These are phyloP conservation scores for Aegilops umbellulata DNA, from an alignment of 176 grass and related monocot genomes.

Conservation along the genomic window DNA sequence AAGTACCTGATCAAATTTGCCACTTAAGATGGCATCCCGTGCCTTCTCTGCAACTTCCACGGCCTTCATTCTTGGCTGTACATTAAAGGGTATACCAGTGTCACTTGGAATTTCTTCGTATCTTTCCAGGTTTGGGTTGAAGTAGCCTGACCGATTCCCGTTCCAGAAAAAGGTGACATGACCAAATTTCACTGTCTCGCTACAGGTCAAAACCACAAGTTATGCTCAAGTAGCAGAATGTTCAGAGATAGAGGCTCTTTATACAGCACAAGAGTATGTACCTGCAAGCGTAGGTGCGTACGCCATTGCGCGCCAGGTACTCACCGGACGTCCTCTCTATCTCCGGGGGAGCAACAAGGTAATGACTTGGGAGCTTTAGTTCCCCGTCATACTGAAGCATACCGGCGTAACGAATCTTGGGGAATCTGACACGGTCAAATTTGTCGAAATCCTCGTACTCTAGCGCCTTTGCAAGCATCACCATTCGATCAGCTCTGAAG, in stretches of 20 bases:
- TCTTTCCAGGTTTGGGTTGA: slow-evolving; percentile 62
- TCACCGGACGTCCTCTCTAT: slow-evolving; percentile 86
- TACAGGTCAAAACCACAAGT: slow-evolving; percentile 22
- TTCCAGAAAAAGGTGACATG: slow-evolving; percentile 99
- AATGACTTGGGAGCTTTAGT: slow-evolving; percentile 72
- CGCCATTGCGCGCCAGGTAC: slow-evolving; percentile 73
- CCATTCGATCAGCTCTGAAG: slow-evolving; percentile 89
- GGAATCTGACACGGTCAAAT: slow-evolving; percentile 70
- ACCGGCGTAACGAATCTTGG: slow-evolving; percentile 74
- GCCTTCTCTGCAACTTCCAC: slow-evolving; percentile 80
- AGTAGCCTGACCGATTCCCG: slow-evolving; percentile 93
- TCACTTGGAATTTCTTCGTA: slow-evolving; percentile 95
- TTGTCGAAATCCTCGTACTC: slow-evolving; percentile 77
- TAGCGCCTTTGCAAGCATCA: slow-evolving; percentile 81
- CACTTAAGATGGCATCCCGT: slow-evolving; percentile 75
- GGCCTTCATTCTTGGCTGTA: slow-evolving; percentile 86
- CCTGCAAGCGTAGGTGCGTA: slow-evolving; percentile 90
- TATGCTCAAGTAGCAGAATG: neutral
- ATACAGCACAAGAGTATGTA: slow-evolving; percentile 14
- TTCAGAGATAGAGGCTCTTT: neutral
- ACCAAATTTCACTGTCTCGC: slow-evolving; percentile 94
- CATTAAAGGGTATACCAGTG: slow-evolving; percentile 76
- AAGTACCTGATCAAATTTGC: slow-evolving; percentile 78
- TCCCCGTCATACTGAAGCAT: slow-evolving; percentile 94
- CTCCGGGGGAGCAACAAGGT: slow-evolving; percentile 80